A percentile compares a stretch with the other conserved stretches of the same genome.
These are phyloP conservation scores for Cercophora newfieldiana DNA, from an alignment of 495 filamentous ascomycete species.

Conservation along the genomic window DNA sequence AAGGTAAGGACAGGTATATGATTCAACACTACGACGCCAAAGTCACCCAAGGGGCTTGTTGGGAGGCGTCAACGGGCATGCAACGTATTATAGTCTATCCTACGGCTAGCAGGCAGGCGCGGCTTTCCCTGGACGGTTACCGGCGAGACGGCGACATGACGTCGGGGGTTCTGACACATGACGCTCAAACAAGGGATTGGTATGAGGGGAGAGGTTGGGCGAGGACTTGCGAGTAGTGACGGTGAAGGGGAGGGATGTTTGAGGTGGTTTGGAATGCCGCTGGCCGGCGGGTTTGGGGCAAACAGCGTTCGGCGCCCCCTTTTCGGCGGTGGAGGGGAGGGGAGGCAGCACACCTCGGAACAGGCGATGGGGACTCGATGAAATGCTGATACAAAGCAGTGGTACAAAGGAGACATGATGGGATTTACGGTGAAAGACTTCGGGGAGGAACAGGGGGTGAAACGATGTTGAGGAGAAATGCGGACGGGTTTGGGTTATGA, in stretches of 20 bases:
- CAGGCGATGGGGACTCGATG: background rate
- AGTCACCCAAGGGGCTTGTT: no score
- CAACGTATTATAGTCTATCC: background rate
- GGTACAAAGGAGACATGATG: background rate
- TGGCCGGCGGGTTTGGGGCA: background rate
- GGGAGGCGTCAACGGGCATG: no score
- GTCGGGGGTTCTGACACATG: background rate
- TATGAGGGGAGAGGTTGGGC: background rate
- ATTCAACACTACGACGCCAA: no score
- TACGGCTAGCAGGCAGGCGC: background rate
- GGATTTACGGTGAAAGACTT: background rate
- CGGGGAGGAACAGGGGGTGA: background rate
- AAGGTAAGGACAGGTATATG: background rate
- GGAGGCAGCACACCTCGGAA: background rate
- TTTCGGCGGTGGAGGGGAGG: background rate
- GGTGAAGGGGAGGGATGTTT: background rate
- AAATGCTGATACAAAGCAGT: background rate
- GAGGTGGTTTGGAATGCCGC: constrained; percentile 9
- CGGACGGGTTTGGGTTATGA: no score
- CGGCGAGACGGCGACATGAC: background rate
- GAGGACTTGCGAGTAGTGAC: background rate
- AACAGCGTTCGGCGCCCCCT: background rate
- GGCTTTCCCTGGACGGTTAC: background rate
- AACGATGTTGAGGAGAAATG: no score
- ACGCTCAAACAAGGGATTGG: background rate